Base-by-base conservation (phyloP, 805 yeast genomes). In the Wickerhamomyces ciferrii region DNA sequence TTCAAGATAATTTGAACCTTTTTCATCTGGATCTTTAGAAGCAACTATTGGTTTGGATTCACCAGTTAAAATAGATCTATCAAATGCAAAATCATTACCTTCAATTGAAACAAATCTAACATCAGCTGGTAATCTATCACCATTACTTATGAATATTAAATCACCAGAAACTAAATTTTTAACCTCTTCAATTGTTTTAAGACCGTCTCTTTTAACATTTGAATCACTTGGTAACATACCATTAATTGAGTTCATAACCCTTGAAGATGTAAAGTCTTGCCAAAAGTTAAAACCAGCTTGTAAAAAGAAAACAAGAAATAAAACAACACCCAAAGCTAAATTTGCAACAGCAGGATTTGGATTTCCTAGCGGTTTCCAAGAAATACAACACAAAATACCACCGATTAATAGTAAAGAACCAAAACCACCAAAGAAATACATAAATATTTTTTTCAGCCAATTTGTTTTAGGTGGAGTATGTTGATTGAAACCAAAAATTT, bases 391-490 rank as follows among this genome's bases (percentile, higher is more conserved):
- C 21, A 75, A 61, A 10, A 73, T 54, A 44, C 74, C 77, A 48
- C 71, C 75, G 39, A 61, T 53, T 43, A 72, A 54, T 34, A 75
- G 60, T 39, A 75, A 59, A 1, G 64, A 49, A 27, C 80, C 77
- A 58, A 75, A 74, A 7, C 79, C 78, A 46, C 77, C 77, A 60
- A 75, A 75, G 46, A 71, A 60, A 54, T 75, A 71, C 43, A 59
- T 48, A 40, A 70, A 61, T 3, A 69, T 46, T 53, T 65, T 70
- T 49, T 55, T 63, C 23, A 62, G 46, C 42, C 62, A 53, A 32
- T 65, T 61, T 8, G 61, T 57, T 18, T 67, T 62, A 11, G 75
- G 75, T 42, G 63, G 67, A n/a, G 68, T 53, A 50, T 66, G 74
- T 38, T 62, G 52, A 46, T 71, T 72, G 4, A 42, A 45, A 10